Conservation (phyloP, 2,329 filamentous ascomycete species). For the Aspergillus fischeri region DNA sequence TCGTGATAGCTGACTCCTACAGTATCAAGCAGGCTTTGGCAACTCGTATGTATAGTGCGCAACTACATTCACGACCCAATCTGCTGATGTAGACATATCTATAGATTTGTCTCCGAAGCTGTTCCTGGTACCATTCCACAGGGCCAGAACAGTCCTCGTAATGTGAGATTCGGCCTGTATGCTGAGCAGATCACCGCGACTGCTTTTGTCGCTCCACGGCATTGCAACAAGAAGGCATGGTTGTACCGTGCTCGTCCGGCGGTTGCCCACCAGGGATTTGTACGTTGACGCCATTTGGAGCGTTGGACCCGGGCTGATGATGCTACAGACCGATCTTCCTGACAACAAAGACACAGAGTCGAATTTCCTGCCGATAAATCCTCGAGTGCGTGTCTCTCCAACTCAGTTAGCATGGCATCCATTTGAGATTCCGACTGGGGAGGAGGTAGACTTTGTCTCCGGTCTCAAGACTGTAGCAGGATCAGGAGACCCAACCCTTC, state of each 20-base stretch:
- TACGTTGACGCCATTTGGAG: conserved; percentile 13
- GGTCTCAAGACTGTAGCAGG: conserved; percentile 53
- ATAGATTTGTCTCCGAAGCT: conserved; percentile 34
- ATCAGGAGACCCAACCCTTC: conserved; percentile 55
- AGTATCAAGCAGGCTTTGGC: conserved; percentile 56
- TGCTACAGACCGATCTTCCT: conserved; percentile 44
- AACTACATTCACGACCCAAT: conserved; percentile 16
- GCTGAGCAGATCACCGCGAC: conserved; percentile 53
- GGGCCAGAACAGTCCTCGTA: conserved; percentile 36
- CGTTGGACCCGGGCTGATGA: conserved; percentile 1
- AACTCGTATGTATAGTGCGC: conserved; percentile 39
- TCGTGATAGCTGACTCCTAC: conserved; percentile 8
- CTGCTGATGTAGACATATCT: conserved; percentile 22
- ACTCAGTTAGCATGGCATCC: conserved; percentile 57
- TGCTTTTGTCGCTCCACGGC: conserved; percentile 55
- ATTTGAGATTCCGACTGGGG: conserved; percentile 47
- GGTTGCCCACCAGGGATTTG: conserved; percentile 52
- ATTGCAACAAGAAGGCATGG: conserved; percentile 57
- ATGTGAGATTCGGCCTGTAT: conserved; percentile 34
- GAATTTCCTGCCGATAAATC: conserved; percentile 40
- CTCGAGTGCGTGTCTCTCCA: conserved; percentile 52
- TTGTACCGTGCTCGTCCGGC: conserved; percentile 55
- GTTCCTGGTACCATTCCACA: conserved; percentile 37
- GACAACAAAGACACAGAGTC: conserved; percentile 32
- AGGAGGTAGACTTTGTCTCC: conserved; percentile 54